Base-by-base conservation (phyloP, 495 filamentous ascomycete genomes). In the Aspergillus sclerotioniger region DNA sequence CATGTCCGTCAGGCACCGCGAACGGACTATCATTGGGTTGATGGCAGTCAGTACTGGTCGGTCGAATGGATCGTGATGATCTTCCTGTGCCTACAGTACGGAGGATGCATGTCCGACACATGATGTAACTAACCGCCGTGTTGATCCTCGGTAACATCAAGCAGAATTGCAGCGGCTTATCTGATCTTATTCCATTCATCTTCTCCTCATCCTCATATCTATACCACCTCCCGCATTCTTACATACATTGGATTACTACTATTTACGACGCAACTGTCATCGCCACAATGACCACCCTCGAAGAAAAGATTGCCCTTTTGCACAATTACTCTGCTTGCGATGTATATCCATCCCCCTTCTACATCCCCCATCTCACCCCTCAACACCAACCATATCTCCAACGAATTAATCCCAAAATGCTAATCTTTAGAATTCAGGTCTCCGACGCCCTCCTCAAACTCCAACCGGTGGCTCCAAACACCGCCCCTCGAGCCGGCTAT, bases 391-490 rank as follows among this genome's bases (percentile, higher is more conserved):
- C 10, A 55, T 46, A 32, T 28, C 45, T 48, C 45, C 45, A 16
- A 21, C 46, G 9, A 21, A 29, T 15, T n/a, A 39, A 32, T 28
- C 20, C 41, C 50, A 48, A 52, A 15, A 3, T 15, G 0, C 44
- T 52, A 44, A 57, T 32, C 25, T 17, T 13, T 6, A 16, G 1
- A 20, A 13, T 13, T 3, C 48, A 87, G 76, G 75, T 88, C 54
- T 86, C 84, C 43, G 85, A 88, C 63, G 85, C 83, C 2, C 76
- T 88, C 0, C 71, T 86, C 31, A 84, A 82, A 58, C 71, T 88
- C 21, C 80, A 84, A 49, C 79, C 82, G 20, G 71, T 76, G 1
- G 72, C 67, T 7, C 51, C 61, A 32, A 75, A 74, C 10, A 56
- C 54, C 13, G 51, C 63, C 33, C 53, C 68, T 46, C 64, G 80